Conservation (phyloP, 805 yeast genomes). For the Ogataea dorogensis region DNA sequence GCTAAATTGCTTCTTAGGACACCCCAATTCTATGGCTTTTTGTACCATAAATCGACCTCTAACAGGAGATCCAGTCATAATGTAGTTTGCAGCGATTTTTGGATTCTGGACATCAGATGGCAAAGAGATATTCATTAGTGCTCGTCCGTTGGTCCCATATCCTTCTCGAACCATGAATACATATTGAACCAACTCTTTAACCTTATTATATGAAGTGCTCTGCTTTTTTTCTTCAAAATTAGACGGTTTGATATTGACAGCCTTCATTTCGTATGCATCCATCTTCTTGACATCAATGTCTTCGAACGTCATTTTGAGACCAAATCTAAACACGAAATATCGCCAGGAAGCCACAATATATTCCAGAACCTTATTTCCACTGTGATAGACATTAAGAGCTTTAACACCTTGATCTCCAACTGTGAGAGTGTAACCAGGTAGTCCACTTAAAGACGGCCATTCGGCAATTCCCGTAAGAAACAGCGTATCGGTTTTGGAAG, state of each 20-base stretch:
- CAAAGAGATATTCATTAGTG: conserved; percentile 23
- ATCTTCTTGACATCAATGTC: conserved; percentile 16
- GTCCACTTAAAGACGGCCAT: conserved; percentile 86
- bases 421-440: conserved; percentile 86
- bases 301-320: conserved; percentile 45
- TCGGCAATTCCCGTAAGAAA: conserved; percentile 75
- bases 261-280: conserved; percentile 19
- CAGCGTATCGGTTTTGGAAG: conserved; percentile 59
- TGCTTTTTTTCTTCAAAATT: neutral
- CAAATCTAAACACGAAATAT: conserved; percentile 78
- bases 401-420: conserved; percentile 73
- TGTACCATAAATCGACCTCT: conserved; percentile 74
- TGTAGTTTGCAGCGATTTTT: conserved; percentile 55
- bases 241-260: conserved; percentile 21
- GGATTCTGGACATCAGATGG: conserved; percentile 28
- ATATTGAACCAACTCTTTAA: conserved; percentile 17
- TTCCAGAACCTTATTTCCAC: conserved; percentile 42
- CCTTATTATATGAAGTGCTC: conserved; percentile 7
- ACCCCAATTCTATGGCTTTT: conserved; percentile 66
- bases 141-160: conserved; percentile 10
- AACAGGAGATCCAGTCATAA: conserved; percentile 61
- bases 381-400: conserved; percentile 52
- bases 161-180: conserved; percentile 28
- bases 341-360: conserved; percentile 80
- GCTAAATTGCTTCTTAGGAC: conserved; percentile 60